phyloP scores from a whole-genome alignment of 768 basidiomycete species.

The Leucocoprinus sp. region DNA sequence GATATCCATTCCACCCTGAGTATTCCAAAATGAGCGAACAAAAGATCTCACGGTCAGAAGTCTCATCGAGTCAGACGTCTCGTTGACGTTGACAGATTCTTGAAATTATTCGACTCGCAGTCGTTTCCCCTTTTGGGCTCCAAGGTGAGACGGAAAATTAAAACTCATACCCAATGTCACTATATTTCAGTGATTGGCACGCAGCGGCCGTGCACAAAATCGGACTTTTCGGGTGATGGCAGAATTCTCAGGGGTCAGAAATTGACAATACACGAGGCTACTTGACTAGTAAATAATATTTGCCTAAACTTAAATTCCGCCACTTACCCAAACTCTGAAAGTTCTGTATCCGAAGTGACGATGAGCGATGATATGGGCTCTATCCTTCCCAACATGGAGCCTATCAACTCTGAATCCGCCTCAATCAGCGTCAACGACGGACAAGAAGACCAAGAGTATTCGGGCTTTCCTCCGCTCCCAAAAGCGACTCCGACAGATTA shows the following conservation, averaged over 20 bases:
- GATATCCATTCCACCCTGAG: neutral
- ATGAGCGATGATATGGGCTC: neutral
- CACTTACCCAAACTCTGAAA: neutral
- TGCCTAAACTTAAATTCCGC: neutral
- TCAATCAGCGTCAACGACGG: neutral
- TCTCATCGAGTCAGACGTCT: neutral
- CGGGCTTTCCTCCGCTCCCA: slow-evolving; percentile 1
- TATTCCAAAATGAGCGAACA: slow-evolving; percentile 5
- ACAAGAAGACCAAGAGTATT: neutral
- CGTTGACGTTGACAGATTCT: neutral
- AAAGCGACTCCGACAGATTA: neutral
- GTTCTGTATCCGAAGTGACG: neutral
- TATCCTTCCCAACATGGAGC: neutral
- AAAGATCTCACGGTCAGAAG: neutral
- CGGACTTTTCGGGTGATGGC: too few species aligned
- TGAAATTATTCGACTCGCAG: neutral
- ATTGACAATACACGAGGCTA: too few species aligned
- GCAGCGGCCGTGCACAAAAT: too few species aligned
- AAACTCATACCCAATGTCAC: too few species aligned
- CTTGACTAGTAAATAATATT: slow-evolving; percentile 3
- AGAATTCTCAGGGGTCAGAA: too few species aligned
- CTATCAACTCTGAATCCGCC: neutral
- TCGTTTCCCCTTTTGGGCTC: neutral
- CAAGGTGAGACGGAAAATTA: too few species aligned
- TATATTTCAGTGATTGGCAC: too few species aligned